Evolutionary conservation across 1,284 basidiomycete genomes (phyloP).

Genomic region (Ceratobasidium sp.): DNA sequence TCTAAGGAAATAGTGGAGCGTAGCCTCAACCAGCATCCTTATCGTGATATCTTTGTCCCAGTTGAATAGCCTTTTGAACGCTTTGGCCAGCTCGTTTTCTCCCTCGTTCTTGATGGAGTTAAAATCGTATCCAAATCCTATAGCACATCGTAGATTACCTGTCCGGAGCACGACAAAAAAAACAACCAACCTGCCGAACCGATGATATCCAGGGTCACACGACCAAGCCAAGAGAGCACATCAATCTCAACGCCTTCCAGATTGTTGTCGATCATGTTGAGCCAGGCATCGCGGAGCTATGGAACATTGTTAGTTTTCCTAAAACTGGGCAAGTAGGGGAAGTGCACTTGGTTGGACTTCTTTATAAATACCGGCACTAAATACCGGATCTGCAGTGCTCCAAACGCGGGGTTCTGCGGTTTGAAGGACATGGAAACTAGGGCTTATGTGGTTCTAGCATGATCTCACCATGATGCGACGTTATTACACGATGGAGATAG

Average conservation of each 20-base stretch:
- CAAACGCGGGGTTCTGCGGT: slow-evolving; percentile 40
- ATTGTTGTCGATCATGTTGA: slow-evolving; percentile 15
- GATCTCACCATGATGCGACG: slow-evolving; percentile 40
- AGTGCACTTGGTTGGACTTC: slow-evolving; percentile 38
- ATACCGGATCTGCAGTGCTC: slow-evolving; percentile 37
- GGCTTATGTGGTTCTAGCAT: neutral
- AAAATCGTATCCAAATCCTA: slow-evolving; percentile 70
- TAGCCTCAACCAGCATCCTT: slow-evolving; percentile 25
- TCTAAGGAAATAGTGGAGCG: neutral
- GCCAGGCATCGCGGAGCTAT: slow-evolving; percentile 40
- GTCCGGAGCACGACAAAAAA: neutral
- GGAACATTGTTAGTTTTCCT: neutral
- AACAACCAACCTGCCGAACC: slow-evolving; percentile 62
- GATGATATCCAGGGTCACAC: slow-evolving; percentile 71
- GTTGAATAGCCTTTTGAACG: slow-evolving; percentile 51
- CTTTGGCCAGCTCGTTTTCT: slow-evolving; percentile 53
- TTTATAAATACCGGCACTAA: slow-evolving; percentile 39
- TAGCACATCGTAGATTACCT: neutral
- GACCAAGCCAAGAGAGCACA: slow-evolving; percentile 62
- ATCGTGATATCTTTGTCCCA: slow-evolving; percentile 15
- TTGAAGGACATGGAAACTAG: neutral
- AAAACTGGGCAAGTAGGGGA: neutral
- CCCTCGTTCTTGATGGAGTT: slow-evolving; percentile 49
- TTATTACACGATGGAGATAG: too few relatives aligned
- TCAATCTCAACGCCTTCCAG: slow-evolving; percentile 51